Evolutionary conservation across 2,329 filamentous ascomycete genomes (phyloP).

Genomic region (Xylaria sp.): DNA sequence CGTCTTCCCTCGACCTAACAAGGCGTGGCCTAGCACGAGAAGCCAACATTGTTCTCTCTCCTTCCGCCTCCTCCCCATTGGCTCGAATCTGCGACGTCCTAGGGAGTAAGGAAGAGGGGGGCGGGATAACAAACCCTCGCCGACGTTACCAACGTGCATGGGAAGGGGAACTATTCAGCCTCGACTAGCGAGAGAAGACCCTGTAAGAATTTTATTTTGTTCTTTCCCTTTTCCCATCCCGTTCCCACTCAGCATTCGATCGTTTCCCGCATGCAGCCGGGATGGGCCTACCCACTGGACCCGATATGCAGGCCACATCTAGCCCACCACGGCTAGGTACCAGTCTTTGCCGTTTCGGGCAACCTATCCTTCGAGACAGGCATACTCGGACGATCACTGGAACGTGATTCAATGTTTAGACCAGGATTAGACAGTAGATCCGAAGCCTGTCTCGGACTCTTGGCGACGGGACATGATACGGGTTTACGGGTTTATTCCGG

Average conservation of each 20-base stretch:
- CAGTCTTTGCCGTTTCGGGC: constrained; percentile 42
- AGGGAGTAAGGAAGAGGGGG: not conserved
- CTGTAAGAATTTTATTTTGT: constrained; percentile 28
- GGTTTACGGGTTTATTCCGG: constrained; percentile 37
- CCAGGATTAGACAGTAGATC: constrained; percentile 40
- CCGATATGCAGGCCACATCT: constrained; percentile 46
- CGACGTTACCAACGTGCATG: constrained; percentile 32
- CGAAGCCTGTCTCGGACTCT: constrained; percentile 25
- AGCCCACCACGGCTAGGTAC: constrained; percentile 49
- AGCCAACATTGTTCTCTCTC: constrained; percentile 25
- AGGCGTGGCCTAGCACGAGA: constrained; percentile 43
- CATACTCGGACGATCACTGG: constrained; percentile 50
- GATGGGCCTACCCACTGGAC: constrained; percentile 44
- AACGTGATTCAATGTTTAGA: constrained; percentile 47
- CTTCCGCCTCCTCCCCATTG: constrained; percentile 39
- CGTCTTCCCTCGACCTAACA: constrained; percentile 38
- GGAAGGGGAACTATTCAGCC: constrained; percentile 44
- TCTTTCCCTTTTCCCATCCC: constrained; percentile 28
- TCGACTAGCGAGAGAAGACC: constrained; percentile 41
- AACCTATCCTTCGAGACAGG: constrained; percentile 44
- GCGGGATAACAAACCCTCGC: constrained; percentile 17
- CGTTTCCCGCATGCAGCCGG: constrained; percentile 48
- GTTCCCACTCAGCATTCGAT: constrained; percentile 42
- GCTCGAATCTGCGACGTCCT: constrained; percentile 35
- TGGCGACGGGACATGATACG: constrained; percentile 34